Percentiles rank a stretch among this genome's conserved stretches.
phyloP scores from a whole-genome alignment of 495 filamentous ascomycete species.

The Podospora pseudoanserina region DNA sequence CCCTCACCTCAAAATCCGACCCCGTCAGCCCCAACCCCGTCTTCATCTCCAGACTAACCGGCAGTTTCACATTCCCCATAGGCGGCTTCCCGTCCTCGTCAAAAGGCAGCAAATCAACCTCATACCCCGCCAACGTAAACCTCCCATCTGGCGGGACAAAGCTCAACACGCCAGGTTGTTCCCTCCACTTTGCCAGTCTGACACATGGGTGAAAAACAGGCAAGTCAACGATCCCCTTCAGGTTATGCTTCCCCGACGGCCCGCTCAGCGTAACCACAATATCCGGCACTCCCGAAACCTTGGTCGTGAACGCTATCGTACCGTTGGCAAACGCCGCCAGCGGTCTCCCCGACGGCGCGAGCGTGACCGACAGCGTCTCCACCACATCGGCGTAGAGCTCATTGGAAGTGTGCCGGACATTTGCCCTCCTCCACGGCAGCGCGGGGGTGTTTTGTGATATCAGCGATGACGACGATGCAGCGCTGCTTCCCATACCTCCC shows the following conservation, averaged over 20 bases:
- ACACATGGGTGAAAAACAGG: constrained; percentile 98
- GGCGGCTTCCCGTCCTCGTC: constrained; percentile 36
- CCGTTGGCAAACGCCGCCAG: constrained; percentile 85
- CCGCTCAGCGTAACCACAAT: constrained; percentile 74
- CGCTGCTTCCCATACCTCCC: constrained; percentile 21
- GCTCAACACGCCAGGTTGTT: constrained; percentile 82
- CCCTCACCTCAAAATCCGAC: constrained; percentile 83
- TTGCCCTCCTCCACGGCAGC: constrained; percentile 80
- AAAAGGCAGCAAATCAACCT: constrained; percentile 81
- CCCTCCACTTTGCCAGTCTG: constrained; percentile 76
- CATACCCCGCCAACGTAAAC: constrained; percentile 93
- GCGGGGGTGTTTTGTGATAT: constrained; percentile 43
- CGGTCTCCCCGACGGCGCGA: constrained; percentile 84
- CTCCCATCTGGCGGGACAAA: constrained; percentile 94
- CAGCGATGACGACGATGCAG: constrained; percentile 27
- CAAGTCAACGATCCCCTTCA: constrained; percentile 72
- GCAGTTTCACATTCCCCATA: constrained; percentile 66
- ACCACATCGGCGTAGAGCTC: constrained; percentile 96
- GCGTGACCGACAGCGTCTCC: constrained; percentile 79
- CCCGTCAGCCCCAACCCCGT: constrained; percentile 69
- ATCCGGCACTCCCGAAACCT: constrained; percentile 92
- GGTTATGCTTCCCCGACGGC: constrained; percentile 68
- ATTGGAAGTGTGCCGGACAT: constrained; percentile 93
- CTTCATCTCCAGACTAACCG: constrained; percentile 74
- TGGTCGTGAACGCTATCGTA: constrained; percentile 90